A percentile compares a stretch with the other conserved stretches of the same genome.
These are phyloP conservation scores for Monilinia fructicola DNA, from an alignment of 2,329 filamentous ascomycete genomes.

Conservation along the genomic window DNA sequence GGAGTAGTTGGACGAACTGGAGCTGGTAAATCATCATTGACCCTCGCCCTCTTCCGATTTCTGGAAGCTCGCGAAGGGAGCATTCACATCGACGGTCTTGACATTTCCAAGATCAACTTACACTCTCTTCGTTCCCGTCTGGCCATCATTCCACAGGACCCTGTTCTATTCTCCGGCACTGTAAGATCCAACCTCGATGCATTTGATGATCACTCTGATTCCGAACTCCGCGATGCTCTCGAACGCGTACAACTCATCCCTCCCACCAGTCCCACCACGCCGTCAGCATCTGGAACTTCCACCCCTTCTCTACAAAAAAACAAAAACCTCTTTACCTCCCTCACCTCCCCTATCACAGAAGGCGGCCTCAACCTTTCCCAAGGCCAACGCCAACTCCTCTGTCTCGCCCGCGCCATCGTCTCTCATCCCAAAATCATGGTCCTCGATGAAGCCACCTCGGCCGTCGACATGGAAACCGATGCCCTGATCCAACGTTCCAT, in stretches of 20 bases:
- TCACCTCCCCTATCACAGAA: conserved; percentile 65
- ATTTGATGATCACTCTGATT: conserved; percentile 68
- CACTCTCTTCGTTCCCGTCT: conserved; percentile 70
- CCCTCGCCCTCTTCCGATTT: conserved; percentile 75
- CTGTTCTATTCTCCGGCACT: conserved; percentile 78
- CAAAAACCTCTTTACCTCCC: conserved; percentile 63
- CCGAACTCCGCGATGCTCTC: conserved; percentile 67
- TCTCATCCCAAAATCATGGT: conserved; percentile 74
- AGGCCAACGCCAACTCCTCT: conserved; percentile 74
- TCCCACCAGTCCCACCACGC: conserved; percentile 35
- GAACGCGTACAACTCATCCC: conserved; percentile 63
- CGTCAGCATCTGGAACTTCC: conserved; percentile 41
- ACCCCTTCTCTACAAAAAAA: conserved; percentile 47
- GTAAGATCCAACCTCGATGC: conserved; percentile 75
- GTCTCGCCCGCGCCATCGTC: conserved; percentile 71
- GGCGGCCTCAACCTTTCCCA: conserved; percentile 74
- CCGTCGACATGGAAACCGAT: conserved; percentile 77
- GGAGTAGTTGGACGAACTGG: conserved; percentile 79
- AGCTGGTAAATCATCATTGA: conserved; percentile 74
- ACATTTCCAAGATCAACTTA: conserved; percentile 70
- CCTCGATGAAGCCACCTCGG: conserved; percentile 75
- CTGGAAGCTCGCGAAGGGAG: conserved; percentile 65
- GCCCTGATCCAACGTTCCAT: conserved; percentile 71
- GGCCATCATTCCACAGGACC: conserved; percentile 81
- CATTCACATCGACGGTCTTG: conserved; percentile 70